phyloP scores from a whole-genome alignment of 495 filamentous ascomycete species.

The Penicillium atrosanguineum region DNA sequence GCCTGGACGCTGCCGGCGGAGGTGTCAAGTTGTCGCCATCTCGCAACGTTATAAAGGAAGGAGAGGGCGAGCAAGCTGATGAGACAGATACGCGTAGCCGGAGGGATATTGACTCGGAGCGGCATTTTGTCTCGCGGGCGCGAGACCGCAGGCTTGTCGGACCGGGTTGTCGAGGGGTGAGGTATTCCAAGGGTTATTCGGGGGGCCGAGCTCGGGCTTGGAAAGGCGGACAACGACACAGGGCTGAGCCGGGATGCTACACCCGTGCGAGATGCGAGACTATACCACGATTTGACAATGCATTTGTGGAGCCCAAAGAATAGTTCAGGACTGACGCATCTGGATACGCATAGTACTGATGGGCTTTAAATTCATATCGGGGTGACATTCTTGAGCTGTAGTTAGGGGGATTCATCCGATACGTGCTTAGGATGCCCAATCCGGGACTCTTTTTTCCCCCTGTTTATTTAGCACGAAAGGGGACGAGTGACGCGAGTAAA shows the following conservation, averaged over 20 bases:
- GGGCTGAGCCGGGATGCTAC: neutral
- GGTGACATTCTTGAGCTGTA: too few relatives aligned
- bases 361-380: too few relatives aligned
- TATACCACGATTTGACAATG: neutral
- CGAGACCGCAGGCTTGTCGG: slow-evolving; percentile 32
- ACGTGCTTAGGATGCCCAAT: too few relatives aligned
- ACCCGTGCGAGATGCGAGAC: neutral
- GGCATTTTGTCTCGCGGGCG: slow-evolving; percentile 57
- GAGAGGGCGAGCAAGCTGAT: slow-evolving; percentile 72
- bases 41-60: slow-evolving; percentile 67
- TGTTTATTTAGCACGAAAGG: too few relatives aligned
- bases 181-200: slow-evolving; percentile 1
- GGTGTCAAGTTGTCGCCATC: slow-evolving; percentile 63
- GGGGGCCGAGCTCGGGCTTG: neutral
- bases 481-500: too few relatives aligned
- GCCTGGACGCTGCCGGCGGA: slow-evolving; percentile 39
- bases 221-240: neutral
- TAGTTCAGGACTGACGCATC: neutral
- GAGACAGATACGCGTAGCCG: slow-evolving; percentile 80
- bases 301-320: neutral
- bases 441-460: too few relatives aligned
- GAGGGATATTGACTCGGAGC: slow-evolving; percentile 86
- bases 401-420: too few relatives aligned
- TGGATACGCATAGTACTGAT: too few relatives aligned
- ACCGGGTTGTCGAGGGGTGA: slow-evolving; percentile 8